Evolutionary conservation across 257 asterid species (phyloP).

Genomic region (Plectranthus barbatus): DNA sequence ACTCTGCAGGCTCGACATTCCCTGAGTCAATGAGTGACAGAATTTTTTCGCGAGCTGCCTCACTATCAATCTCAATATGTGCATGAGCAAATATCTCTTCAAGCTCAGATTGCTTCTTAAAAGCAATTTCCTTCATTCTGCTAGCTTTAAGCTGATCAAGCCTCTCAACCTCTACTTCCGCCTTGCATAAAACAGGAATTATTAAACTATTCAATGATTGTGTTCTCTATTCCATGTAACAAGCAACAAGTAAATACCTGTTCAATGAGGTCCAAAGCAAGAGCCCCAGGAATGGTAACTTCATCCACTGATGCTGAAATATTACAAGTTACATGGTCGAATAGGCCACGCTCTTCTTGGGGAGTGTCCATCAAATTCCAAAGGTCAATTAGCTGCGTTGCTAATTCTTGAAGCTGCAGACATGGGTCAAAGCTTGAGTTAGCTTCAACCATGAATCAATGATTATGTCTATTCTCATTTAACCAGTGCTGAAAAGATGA

Average conservation of each 20-base stretch:
- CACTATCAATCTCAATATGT: slow-evolving; percentile 80
- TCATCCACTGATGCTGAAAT: slow-evolving; percentile 86
- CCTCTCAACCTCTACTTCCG: slow-evolving; percentile 94
- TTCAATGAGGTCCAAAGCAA: slow-evolving; percentile 81
- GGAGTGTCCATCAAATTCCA: slow-evolving; percentile 99
- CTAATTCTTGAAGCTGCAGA: slow-evolving; percentile 91
- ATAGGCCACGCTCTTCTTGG: slow-evolving; percentile 61
- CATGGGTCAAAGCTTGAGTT: slow-evolving; percentile 1
- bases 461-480: not conserved
- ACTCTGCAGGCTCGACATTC: slow-evolving; percentile 72
- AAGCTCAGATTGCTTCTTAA: slow-evolving; percentile 87
- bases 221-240: not conserved
- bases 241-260: slow-evolving; percentile 36
- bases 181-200: slow-evolving; percentile 34
- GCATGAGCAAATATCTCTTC: slow-evolving; percentile 86
- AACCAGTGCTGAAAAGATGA: not conserved
- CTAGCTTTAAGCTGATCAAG: slow-evolving; percentile 92
- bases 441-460: too few relatives aligned
- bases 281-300: slow-evolving; percentile 84
- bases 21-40: slow-evolving; percentile 81
- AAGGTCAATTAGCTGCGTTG: slow-evolving; percentile 81
- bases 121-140: slow-evolving; percentile 95
- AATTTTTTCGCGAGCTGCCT: slow-evolving; percentile 75
- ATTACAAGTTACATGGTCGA: slow-evolving; percentile 60
- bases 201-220: not conserved